These are phyloP conservation scores for Annulohypoxylon truncatum DNA, from an alignment of 2,329 filamentous ascomycete genomes.

Conservation along the genomic window DNA sequence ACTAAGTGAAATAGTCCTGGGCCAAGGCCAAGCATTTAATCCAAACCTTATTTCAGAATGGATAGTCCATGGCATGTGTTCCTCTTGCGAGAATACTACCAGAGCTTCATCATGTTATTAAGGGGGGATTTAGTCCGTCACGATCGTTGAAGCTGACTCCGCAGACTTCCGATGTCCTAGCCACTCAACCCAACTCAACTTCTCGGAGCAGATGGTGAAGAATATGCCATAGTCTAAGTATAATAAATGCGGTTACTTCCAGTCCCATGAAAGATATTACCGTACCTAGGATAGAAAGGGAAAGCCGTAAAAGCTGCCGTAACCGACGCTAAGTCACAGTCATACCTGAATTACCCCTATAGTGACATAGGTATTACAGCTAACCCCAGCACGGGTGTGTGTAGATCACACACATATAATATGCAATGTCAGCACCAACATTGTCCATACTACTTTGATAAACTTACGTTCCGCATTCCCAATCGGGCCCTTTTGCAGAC, in stretches of 20 bases:
- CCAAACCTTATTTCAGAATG: neutral
- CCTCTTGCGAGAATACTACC: neutral
- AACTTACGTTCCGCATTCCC: slow-evolving; percentile 34
- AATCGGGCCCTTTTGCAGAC: slow-evolving; percentile 27
- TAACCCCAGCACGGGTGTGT: slow-evolving; percentile 24
- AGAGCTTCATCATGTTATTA: slow-evolving; percentile 52
- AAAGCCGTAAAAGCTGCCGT: slow-evolving; percentile 53
- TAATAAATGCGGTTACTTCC: slow-evolving; percentile 56
- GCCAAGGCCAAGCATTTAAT: slow-evolving; percentile 53
- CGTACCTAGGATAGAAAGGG: slow-evolving; percentile 50
- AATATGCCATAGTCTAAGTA: slow-evolving; percentile 59
- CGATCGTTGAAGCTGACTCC: slow-evolving; percentile 55
- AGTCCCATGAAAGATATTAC: slow-evolving; percentile 59
- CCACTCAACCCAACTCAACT: neutral
- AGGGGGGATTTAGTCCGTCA: neutral
- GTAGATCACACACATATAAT: slow-evolving; percentile 31
- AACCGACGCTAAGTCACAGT: slow-evolving; percentile 17
- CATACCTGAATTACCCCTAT: slow-evolving; percentile 24
- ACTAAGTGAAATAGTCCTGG: slow-evolving; percentile 56
- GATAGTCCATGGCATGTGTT: neutral
- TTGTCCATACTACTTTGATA: slow-evolving; percentile 29
- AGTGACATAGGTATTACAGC: slow-evolving; percentile 22
- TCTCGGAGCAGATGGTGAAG: slow-evolving; percentile 58
- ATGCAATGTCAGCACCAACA: slow-evolving; percentile 41
- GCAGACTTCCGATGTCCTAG: slow-evolving; percentile 51